A percentile compares a stretch with the other conserved stretches of the same genome.
phyloP scores from a whole-genome alignment of 306 rosid genomes.

The Psophocarpus tetragonolobus region DNA sequence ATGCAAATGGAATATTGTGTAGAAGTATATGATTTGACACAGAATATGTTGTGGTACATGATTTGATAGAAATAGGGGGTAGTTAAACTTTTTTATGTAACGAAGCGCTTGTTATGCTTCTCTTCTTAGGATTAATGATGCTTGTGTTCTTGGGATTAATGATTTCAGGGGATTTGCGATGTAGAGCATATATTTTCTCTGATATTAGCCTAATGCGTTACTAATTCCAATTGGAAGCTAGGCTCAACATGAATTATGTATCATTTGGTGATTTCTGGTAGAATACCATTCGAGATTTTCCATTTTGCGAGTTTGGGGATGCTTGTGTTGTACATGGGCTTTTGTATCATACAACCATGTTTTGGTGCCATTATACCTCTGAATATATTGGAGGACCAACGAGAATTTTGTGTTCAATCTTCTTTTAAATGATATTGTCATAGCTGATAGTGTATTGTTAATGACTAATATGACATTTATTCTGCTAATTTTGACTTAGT shows the following conservation, averaged over 20 bases:
- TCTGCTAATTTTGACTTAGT: background rate
- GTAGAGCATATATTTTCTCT: background rate
- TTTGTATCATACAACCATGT: background rate
- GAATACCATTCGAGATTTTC: background rate
- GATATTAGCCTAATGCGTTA: background rate
- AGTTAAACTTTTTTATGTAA: background rate
- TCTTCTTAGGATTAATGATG: background rate
- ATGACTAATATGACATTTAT: background rate
- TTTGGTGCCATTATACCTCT: background rate
- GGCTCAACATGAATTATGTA: background rate
- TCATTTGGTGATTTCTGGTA: slow-evolving; percentile 1
- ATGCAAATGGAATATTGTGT: slow-evolving; percentile 17
- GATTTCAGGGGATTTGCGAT: background rate
- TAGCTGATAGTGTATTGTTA: background rate
- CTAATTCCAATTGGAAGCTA: background rate
- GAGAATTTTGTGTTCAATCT: background rate
- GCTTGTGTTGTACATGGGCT: background rate
- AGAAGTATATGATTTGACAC: background rate
- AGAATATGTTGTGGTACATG: background rate
- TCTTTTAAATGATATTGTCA: background rate
- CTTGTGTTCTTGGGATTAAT: background rate
- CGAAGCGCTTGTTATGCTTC: background rate
- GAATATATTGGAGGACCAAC: background rate
- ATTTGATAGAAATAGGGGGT: background rate
- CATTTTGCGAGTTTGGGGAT: background rate